These are phyloP conservation scores for Cyclotella sp. DNA, from an alignment of 108 stramenopile species.

Conservation along the genomic window DNA sequence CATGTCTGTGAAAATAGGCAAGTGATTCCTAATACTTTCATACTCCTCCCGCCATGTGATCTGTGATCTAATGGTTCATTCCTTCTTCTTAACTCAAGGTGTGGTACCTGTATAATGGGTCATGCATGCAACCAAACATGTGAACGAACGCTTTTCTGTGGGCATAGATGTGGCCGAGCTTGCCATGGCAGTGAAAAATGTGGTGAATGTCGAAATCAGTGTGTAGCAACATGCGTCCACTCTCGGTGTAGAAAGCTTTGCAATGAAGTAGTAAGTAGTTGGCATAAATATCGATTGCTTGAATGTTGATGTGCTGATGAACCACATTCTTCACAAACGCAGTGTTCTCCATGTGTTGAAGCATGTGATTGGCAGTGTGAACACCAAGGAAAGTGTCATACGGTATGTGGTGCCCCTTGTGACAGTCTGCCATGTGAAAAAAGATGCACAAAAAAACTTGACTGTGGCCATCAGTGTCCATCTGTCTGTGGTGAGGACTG, in stretches of 20 bases:
- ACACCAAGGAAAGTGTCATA: slow-evolving; percentile 47
- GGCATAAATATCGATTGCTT: background rate
- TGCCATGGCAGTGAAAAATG: slow-evolving; percentile 49
- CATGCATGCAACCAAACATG: slow-evolving; percentile 54
- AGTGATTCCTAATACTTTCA: background rate
- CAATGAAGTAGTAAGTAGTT: slow-evolving; percentile 19
- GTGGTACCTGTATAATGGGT: slow-evolving; percentile 30
- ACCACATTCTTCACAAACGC: background rate
- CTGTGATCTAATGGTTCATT: background rate
- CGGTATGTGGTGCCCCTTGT: slow-evolving; percentile 63
- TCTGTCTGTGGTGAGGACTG: slow-evolving; percentile 61
- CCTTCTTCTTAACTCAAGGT: slow-evolving; percentile 11
- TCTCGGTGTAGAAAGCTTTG: slow-evolving; percentile 44
- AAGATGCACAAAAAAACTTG: slow-evolving; percentile 52
- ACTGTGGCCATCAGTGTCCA: slow-evolving; percentile 59
- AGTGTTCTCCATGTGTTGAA: slow-evolving; percentile 61
- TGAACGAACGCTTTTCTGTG: slow-evolving; percentile 54
- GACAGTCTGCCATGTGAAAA: slow-evolving; percentile 50
- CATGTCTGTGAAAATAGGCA: slow-evolving; percentile 40
- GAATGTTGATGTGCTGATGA: background rate
- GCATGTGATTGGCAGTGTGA: slow-evolving; percentile 62
- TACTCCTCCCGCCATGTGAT: too few relatives aligned
- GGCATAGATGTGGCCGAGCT: slow-evolving; percentile 40
- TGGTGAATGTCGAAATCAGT: slow-evolving; percentile 39
- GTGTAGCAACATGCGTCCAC: slow-evolving; percentile 37